Evolutionary conservation across 2,329 filamentous ascomycete genomes (phyloP).

Genomic region (Thielaviopsis populi): DNA sequence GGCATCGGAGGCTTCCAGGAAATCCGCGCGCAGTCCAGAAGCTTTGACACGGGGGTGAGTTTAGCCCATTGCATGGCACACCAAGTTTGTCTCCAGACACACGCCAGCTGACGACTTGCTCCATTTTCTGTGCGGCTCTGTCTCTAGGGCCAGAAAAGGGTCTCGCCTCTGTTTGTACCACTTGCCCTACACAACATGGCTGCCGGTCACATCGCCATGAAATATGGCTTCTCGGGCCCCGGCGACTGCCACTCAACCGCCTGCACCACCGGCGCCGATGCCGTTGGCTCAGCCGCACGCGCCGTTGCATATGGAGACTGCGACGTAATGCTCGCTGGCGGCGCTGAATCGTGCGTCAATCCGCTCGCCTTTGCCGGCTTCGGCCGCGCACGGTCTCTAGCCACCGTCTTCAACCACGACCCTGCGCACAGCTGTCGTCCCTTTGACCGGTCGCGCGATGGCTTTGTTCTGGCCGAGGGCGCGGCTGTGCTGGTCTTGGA

Average conservation of each 20-base stretch:
- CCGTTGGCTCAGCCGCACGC: constrained; percentile 82
- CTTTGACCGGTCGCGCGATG: constrained; percentile 64
- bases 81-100: background rate
- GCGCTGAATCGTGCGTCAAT: constrained; percentile 89
- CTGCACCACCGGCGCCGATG: constrained; percentile 90
- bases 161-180: constrained; percentile 87
- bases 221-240: constrained; percentile 73
- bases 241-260: constrained; percentile 90
- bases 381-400: constrained; percentile 69
- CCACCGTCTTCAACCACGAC: constrained; percentile 61
- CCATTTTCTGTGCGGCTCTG: background rate
- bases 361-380: constrained; percentile 88
- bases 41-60: constrained; percentile 56
- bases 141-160: constrained; percentile 72
- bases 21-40: constrained; percentile 68
- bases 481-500: constrained; percentile 79
- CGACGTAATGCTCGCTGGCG: constrained; percentile 90
- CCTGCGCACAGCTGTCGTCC: constrained; percentile 64
- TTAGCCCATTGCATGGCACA: background rate
- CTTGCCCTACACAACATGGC: constrained; percentile 88
- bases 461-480: constrained; percentile 89
- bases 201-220: constrained; percentile 89
- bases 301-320: constrained; percentile 87
- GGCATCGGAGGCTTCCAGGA: constrained; percentile 92
- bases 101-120: background rate